Conservation (phyloP, 176 grass and related monocot species). For the Bolboschoenus planiculmis region DNA sequence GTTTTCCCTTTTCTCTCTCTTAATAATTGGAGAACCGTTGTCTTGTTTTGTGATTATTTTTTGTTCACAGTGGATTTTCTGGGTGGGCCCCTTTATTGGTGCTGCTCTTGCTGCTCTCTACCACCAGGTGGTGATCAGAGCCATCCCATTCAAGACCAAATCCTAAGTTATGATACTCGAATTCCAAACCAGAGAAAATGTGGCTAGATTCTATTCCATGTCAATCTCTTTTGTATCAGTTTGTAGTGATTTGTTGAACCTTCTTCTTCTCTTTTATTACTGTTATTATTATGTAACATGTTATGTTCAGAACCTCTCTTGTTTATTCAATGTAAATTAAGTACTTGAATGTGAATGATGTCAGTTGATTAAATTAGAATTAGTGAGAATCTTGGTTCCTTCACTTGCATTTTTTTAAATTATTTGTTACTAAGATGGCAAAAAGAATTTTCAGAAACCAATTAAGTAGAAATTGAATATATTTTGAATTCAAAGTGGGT, state of each 20-base stretch:
- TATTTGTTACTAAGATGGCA: too few species aligned
- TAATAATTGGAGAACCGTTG: background rate
- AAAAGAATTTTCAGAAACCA: too few species aligned
- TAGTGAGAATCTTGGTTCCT: background rate
- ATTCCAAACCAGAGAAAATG: conserved; percentile 1
- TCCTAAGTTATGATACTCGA: conserved; percentile 29
- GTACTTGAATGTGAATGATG: background rate
- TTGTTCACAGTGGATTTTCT: conserved; percentile 81
- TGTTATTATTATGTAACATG: background rate
- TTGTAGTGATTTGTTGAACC: background rate
- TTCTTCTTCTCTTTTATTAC: background rate
- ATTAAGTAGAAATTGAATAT: too few species aligned
- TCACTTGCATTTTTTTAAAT: background rate
- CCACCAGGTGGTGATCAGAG: conserved; percentile 97
- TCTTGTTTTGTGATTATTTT: background rate
- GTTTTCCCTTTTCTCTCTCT: background rate
- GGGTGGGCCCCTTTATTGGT: conserved; percentile 90
- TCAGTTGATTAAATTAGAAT: background rate
- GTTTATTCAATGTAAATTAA: conserved; percentile 29
- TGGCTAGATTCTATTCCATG: conserved; percentile 1
- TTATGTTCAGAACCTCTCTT: conserved; percentile 3
- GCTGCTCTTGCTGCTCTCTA: conserved; percentile 85
- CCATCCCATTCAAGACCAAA: conserved; percentile 89
- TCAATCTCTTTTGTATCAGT: conserved; percentile 13
- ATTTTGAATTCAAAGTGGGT: too few species aligned